Base-by-base conservation (phyloP, 2,329 filamentous ascomycete species). In the Teratosphaeria zuluensis region DNA sequence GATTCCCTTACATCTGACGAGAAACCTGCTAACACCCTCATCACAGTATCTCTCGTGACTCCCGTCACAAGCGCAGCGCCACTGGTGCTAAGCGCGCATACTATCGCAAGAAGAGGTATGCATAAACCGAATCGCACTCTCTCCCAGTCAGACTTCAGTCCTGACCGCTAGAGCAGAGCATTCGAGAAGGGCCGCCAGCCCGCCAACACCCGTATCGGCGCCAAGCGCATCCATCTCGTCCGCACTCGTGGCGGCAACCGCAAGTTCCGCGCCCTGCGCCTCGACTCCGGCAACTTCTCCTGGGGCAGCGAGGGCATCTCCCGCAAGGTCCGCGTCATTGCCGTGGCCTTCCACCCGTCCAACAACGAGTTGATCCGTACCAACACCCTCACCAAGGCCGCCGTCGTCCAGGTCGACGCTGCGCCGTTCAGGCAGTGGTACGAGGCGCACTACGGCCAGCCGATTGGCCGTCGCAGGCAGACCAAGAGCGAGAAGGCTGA, bases 281-380 rank as follows among this genome's bases (percentile, higher is more conserved):
- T 99, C 82, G 94, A 99, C 78, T 87, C 90, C 68, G 94, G 94
- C 78, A 99, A 99, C 88, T 99, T 97, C 82, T 92, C 92, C 74
- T 99, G 94, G 94, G 92, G 90, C 74, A 96, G 91, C 69, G 94
- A 99, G 85, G 92, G 92, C 75, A 84, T 91, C 80, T 89, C 92
- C 81, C 92, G 94, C 87, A 99, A 99, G 88, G 91, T 90, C 80
- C 94, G 95, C 84, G 89, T 99, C 78, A 96, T 99, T 78, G 91
- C 84, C 74, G 95, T 99, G 81, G 88, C 87, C 77, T 99, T 91
- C 89, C 95, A 99, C 82, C 95, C 94, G 65, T 96, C 92, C 78
- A 99, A 99, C 92, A 99, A 99, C 90, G 94, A 99, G 84, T 86
- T 99, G 72, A 92, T 99, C 84, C 94, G 94, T 77, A 99, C 94